Evolutionary conservation across 129 eudicot species (phyloP).

Genomic region (Arctium lappa): DNA sequence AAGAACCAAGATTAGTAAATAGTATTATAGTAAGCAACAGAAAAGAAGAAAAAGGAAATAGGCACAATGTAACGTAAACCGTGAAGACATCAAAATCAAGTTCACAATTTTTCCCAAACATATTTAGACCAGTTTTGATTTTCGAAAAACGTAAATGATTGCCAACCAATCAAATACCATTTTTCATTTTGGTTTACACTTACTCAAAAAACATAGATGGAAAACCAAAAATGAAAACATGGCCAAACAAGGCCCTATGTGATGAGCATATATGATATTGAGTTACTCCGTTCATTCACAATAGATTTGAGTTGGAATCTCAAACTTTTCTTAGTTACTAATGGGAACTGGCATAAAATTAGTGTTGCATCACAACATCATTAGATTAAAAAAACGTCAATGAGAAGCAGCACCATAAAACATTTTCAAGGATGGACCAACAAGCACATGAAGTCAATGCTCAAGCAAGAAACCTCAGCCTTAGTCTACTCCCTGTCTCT

Average conservation of each 20-base stretch:
- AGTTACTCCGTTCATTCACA: background rate
- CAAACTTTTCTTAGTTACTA: background rate
- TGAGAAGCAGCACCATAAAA: too few species aligned
- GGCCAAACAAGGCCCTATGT: background rate
- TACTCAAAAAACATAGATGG: background rate
- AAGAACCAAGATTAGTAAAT: too few species aligned
- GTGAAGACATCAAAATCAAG: too few species aligned
- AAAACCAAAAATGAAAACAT: background rate
- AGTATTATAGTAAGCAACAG: too few species aligned
- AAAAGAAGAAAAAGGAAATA: too few species aligned
- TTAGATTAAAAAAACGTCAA: too few species aligned
- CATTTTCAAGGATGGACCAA: too few species aligned
- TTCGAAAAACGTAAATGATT: background rate
- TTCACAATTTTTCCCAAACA: too few species aligned
- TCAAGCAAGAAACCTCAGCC: too few species aligned
- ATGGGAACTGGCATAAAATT: background rate
- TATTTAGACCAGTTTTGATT: background rate
- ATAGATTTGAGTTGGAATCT: background rate
- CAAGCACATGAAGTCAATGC: too few species aligned
- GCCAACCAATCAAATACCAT: background rate
- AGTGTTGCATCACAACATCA: too few species aligned
- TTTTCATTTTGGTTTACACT: background rate
- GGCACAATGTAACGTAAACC: too few species aligned
- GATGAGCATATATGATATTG: background rate
- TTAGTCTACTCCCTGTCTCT: background rate